These are phyloP conservation scores for Flaveria bidentis DNA, from an alignment of 129 eudicot species.

Conservation along the genomic window DNA sequence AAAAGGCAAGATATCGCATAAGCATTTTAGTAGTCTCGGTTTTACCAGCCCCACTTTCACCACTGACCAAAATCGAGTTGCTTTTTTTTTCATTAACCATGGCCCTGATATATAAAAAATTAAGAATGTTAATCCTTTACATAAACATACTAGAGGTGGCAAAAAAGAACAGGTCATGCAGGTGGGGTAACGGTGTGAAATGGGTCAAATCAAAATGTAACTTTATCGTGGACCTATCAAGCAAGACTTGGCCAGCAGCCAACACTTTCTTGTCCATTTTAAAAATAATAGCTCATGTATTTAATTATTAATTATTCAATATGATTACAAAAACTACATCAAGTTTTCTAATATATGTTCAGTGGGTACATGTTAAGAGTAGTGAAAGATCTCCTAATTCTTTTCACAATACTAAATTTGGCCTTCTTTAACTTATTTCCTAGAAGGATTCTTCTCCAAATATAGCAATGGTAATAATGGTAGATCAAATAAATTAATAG, in stretches of 20 bases:
- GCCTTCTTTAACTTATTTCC: not conserved
- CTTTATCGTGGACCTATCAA: not conserved
- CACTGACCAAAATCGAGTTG: constrained; percentile 94
- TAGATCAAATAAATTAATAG: not conserved
- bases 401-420: not conserved
- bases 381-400: not conserved
- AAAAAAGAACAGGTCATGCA: not conserved
- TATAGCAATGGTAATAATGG: not conserved
- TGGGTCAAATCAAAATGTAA: not conserved
- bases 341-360: not conserved
- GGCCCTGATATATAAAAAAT: constrained; percentile 55
- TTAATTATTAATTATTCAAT: not conserved
- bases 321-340: not conserved
- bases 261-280: not conserved
- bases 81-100: constrained; percentile 91
- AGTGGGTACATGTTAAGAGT: not conserved
- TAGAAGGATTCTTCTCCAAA: not conserved
- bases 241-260: not conserved
- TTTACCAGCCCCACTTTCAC: constrained; percentile 99
- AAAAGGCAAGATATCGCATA: constrained; percentile 94
- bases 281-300: not conserved
- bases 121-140: constrained; percentile 19
- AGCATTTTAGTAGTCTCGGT: constrained; percentile 99
- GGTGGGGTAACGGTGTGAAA: constrained; percentile 1
- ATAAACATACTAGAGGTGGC: not conserved